Base-by-base conservation (phyloP, 2,329 filamentous ascomycete genomes). In the Helotiales sp. region DNA sequence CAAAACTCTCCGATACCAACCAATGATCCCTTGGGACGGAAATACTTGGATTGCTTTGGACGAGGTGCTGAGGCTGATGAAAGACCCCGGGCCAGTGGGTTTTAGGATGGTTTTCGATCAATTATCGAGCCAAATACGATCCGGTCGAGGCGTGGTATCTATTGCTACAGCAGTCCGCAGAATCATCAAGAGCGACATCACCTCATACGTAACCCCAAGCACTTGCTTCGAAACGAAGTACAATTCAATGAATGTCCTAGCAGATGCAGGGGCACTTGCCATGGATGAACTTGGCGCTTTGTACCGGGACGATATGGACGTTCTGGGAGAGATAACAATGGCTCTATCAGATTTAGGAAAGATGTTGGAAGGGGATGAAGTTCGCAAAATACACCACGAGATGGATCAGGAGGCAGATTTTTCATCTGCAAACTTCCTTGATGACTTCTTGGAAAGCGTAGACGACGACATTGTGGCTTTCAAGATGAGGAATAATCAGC, bases 161-260 rank as follows among this genome's bases (percentile, higher is more conserved):
- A 52, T 37, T 15, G 50, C 49, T 24, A 54, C 50, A 10, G 26
- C 32, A 17, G 49, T 68, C 47, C 47, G 66, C 22, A 67, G 52
- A 34, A 55, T 62, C 32, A 64, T 71, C 20, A 59, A 57, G 40
- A 65, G 64, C 24, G 65, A 67, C 6, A 66, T 71, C 6, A 30
- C 30, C 1, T 13, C 55, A 6, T 69, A 63, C 30, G 34, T 70
- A 5, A 58, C 49, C n/a, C 32, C 34, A 20, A 30, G 22, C 13
- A 58, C 49, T 24, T 66, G 61, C 43, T 69, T 69, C 43, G 54
- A 68, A 57, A 70, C 64, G n/a, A 69, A 64, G 22, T 67, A 67
- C 28, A 68, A 69, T 22, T 68, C 68, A 3, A 50, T 71, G 54
- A 66, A 70, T 32, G 59, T 55, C 6, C 28, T 71, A 43, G 58